Conservation (phyloP, 2,329 filamentous ascomycete species). For the Aureobasidium namibiae region DNA sequence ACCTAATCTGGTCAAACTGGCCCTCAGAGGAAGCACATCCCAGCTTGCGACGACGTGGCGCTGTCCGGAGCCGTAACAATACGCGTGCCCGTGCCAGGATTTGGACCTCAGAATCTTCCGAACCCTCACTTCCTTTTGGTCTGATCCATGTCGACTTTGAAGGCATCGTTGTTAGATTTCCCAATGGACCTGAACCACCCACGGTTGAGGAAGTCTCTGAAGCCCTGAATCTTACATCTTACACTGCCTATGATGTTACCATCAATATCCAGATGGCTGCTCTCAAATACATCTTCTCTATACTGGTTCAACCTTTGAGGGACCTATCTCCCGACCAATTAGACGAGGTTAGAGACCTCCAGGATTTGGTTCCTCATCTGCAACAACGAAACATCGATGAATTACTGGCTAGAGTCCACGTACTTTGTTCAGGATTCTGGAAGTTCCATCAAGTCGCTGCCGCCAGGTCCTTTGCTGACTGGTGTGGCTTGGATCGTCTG, state of each 20-base stretch:
- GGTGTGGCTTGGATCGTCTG: constrained; percentile 12
- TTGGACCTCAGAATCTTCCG: neutral
- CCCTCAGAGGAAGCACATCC: constrained; percentile 21
- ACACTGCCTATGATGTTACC: neutral
- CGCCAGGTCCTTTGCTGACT: neutral
- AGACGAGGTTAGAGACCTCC: neutral
- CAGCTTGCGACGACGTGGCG: constrained; percentile 57
- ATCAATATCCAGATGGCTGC: constrained; percentile 10
- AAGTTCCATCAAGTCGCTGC: constrained; percentile 15
- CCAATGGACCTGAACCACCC: constrained; percentile 6
- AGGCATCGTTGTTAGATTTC: constrained; percentile 8
- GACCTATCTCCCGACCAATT: neutral
- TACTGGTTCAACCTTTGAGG: neutral
- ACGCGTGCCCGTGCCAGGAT: neutral
- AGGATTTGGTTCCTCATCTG: neutral
- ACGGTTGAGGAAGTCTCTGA: neutral
- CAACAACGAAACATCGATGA: neutral
- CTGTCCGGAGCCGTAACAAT: constrained; percentile 44
- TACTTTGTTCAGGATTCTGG: constrained; percentile 8
- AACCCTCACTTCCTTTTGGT: constrained; percentile 1
- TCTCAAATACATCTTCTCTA: constrained; percentile 6
- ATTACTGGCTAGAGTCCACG: constrained; percentile 8
- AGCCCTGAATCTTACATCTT: constrained; percentile 2
- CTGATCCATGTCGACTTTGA: neutral
- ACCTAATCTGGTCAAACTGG: constrained; percentile 46